phyloP scores from a whole-genome alignment of 2,329 filamentous ascomycete genomes.

The Bipolaris cookei region DNA sequence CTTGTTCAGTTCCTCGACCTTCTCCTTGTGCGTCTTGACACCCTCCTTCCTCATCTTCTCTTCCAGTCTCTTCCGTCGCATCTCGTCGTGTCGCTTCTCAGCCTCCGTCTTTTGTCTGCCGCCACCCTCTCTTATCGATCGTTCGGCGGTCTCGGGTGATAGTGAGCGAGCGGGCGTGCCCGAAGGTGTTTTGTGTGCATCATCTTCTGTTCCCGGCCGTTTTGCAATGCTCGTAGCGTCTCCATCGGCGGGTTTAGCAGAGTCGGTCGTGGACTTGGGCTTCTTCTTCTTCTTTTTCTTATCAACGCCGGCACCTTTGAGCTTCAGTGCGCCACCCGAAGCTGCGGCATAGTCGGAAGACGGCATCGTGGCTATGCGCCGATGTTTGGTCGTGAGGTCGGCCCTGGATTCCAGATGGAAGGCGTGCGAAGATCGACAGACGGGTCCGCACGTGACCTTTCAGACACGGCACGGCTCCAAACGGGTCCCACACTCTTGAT shows the following conservation, averaged over 20 bases:
- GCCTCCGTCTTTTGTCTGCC: conserved; percentile 76
- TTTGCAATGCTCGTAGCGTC: conserved; percentile 30
- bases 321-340: conserved; percentile 77
- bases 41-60: conserved; percentile 83
- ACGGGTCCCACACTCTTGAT: neutral
- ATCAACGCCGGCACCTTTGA: conserved; percentile 74
- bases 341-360: conserved; percentile 75
- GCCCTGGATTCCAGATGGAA: neutral
- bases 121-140: conserved; percentile 35
- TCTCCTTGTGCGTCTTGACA: conserved; percentile 94
- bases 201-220: conserved; percentile 9
- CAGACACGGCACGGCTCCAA: conserved; percentile 3
- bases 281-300: conserved; percentile 66
- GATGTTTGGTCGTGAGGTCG: conserved; percentile 6
- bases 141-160: conserved; percentile 42
- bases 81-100: conserved; percentile 81
- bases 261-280: conserved; percentile 43
- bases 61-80: conserved; percentile 78
- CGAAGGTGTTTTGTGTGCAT: conserved; percentile 28
- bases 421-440: conserved; percentile 9
- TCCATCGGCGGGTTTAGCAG: conserved; percentile 16
- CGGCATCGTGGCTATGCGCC: conserved; percentile 60
- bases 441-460: conserved; percentile 5
- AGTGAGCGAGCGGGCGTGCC: conserved; percentile 38
- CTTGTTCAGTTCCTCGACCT: conserved; percentile 92